Evolutionary conservation across 1,284 basidiomycete genomes (phyloP).

Genomic region (Cutaneotrichosporon mucoides): DNA sequence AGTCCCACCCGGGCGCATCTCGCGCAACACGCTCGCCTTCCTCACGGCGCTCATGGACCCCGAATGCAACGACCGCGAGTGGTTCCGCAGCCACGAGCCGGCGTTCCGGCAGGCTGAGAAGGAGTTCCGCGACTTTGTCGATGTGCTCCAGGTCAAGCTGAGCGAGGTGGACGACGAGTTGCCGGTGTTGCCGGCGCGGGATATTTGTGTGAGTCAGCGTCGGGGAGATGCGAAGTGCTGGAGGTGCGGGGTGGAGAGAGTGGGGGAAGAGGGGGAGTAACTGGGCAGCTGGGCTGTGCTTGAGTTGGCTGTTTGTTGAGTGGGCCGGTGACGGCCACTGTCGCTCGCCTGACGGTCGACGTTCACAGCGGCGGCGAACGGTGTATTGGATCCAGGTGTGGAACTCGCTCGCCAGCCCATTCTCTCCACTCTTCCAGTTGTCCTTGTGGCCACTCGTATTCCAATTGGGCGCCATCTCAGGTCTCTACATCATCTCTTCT

Average conservation of each 20-base stretch:
- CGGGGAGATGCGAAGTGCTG: background rate
- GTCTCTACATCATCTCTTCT: background rate
- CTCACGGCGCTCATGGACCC: conserved; percentile 66
- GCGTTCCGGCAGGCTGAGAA: conserved; percentile 75
- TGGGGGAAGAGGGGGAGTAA: background rate
- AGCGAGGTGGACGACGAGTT: conserved; percentile 71
- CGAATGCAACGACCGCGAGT: conserved; percentile 77
- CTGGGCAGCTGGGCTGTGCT: background rate
- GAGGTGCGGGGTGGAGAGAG: background rate
- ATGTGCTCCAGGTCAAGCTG: conserved; percentile 61
- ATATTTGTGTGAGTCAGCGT: conserved; percentile 62
- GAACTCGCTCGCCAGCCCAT: too few species aligned
- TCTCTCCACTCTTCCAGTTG: too few species aligned
- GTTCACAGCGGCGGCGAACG: too few species aligned
- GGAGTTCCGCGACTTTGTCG: conserved; percentile 81
- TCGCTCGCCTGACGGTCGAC: background rate
- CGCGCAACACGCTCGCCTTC: conserved; percentile 76
- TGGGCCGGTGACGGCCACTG: too few species aligned
- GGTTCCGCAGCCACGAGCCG: conserved; percentile 63
- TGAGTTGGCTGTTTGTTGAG: too few species aligned
- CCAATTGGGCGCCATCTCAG: too few species aligned
- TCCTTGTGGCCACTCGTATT: too few species aligned
- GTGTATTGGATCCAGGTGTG: too few species aligned
- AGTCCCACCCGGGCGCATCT: conserved; percentile 82
- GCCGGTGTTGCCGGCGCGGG: conserved; percentile 77